Evolutionary conservation across 768 basidiomycete genomes (phyloP).

Genomic region (Suillus subalutaceus): DNA sequence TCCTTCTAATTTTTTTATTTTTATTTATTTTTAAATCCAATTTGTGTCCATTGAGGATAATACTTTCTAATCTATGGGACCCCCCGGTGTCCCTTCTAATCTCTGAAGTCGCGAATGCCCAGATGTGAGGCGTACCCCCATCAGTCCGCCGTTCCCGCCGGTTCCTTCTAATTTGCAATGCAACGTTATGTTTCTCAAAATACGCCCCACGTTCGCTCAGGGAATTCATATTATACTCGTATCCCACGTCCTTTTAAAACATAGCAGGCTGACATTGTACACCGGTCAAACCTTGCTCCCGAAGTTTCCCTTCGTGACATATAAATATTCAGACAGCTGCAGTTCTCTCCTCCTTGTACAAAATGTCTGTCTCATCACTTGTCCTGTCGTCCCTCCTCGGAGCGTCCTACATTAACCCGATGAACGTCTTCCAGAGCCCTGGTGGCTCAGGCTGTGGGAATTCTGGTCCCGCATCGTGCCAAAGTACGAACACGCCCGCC

Average conservation of each 20-base stretch:
- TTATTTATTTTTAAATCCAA: no score
- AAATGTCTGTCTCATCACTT: slow-evolving; percentile 13
- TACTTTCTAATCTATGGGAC: no score
- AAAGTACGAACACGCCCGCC: slow-evolving; percentile 41
- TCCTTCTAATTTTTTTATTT: neutral
- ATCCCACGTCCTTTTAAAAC: neutral
- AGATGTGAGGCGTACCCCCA: no score
- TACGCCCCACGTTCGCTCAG: neutral
- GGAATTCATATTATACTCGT: neutral
- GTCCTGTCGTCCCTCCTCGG: slow-evolving; percentile 25
- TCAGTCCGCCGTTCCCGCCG: no score
- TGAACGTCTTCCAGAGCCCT: slow-evolving; percentile 35
- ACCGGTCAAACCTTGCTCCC: neutral
- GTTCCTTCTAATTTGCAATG: neutral
- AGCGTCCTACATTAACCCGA: slow-evolving; percentile 23
- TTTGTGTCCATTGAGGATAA: no score
- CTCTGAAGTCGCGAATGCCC: no score
- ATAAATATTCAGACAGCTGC: neutral
- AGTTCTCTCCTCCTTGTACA: neutral
- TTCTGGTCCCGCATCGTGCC: slow-evolving; percentile 54
- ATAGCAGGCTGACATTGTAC: no score
- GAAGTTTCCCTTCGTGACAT: no score
- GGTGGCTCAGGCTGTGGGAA: slow-evolving; percentile 55
- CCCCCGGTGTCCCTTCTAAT: no score
- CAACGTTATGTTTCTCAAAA: neutral